Evolutionary conservation across 768 basidiomycete genomes (phyloP).

Genomic region (Mycena venus): DNA sequence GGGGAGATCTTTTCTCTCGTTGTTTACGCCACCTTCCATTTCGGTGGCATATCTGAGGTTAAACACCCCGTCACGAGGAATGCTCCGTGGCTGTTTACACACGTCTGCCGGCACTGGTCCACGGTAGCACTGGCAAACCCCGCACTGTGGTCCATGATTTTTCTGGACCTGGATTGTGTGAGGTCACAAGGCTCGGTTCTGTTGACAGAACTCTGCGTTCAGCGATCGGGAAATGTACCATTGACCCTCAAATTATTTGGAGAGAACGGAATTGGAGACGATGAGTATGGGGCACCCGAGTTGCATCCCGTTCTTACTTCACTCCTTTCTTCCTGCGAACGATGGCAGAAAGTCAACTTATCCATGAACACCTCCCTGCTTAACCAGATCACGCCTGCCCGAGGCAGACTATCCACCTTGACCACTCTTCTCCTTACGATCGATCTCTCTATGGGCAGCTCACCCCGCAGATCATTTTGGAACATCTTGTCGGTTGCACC

Average conservation of each 20-base stretch:
- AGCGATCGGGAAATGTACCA: background rate
- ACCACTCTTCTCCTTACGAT: background rate
- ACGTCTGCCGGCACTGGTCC: slow-evolving; percentile 6
- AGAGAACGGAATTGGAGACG: no score
- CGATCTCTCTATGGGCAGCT: no score
- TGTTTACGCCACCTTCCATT: background rate
- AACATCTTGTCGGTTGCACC: background rate
- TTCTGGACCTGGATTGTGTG: background rate
- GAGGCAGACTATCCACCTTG: background rate
- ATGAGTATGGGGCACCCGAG: background rate
- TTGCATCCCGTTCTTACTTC: background rate
- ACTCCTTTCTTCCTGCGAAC: background rate
- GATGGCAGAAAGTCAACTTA: background rate
- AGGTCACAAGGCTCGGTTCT: background rate
- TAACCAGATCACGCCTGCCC: no score
- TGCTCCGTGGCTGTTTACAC: slow-evolving; percentile 19
- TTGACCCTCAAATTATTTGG: slow-evolving; percentile 11
- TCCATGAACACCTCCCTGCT: no score
- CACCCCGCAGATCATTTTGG: background rate
- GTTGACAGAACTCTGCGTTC: background rate
- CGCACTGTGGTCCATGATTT: slow-evolving; percentile 15
- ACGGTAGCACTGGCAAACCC: slow-evolving; percentile 2
- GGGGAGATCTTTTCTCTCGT: slow-evolving; percentile 2
- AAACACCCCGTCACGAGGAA: background rate
- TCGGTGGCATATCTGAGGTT: no score